Base-by-base conservation (phyloP, 2,329 filamentous ascomycete genomes). In the Penicillium frequentans region DNA sequence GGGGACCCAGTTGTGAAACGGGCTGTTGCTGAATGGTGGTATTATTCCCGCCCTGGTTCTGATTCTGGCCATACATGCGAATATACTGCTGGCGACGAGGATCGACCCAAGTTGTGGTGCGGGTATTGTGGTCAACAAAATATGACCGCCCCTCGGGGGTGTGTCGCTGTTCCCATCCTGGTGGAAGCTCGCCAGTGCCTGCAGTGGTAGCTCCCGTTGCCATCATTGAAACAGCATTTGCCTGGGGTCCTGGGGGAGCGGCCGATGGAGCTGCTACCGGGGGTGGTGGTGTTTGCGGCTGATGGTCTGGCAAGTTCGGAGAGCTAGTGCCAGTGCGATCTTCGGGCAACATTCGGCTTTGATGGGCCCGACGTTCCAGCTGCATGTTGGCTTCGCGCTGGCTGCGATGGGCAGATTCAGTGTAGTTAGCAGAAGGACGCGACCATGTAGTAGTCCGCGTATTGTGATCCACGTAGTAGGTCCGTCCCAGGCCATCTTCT, bases 401-500 rank as follows among this genome's bases (percentile, higher is more conserved):
- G 62, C 82, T 88, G 58, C 92, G 86, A 66, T 90, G 86, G 60
- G 93, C 88, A 49, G 86, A 86, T 46, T 89, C 87, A 59, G 88
- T 93, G 68, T 88, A 89, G 58, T 87, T 87, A 39, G 84, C 83
- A n/a, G 91, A 90, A 8, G 95, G 95, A 58, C 95, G 84, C 66
- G 90, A 93, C 95, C 95, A 99, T 66, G 93, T 98, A 1, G 95
- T 99, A 54, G 95, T 93, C 68, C 95, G 84, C 7, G 93, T 96
- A 74, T 98, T 98, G 74, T 98, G 95, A 70, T 99, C 95, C 52
- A 99, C 95, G 73, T 98, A 99, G 73, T 99, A 99, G 23, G 93
- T 98, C 68, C 95, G 86, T 52, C 95, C 93, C 44, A 98, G 77
- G 66, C 97, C 95, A 73, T 99, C 95, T 75, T 98, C 93, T 55